Evolutionary conservation across 441 rosid species (phyloP).

Genomic region (Syzygium syzygioides): DNA sequence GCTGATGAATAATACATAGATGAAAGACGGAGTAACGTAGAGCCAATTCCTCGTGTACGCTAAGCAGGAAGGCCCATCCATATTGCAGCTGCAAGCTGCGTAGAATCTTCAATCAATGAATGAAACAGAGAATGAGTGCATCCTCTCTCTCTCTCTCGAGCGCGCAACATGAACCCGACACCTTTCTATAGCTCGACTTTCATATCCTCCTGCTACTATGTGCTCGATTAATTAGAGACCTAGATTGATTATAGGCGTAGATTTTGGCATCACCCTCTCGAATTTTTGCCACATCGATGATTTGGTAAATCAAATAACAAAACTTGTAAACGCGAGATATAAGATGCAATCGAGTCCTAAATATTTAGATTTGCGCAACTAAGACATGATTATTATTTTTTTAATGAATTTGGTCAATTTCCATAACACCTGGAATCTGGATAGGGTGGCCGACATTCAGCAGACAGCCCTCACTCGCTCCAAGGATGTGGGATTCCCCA

Average conservation of each 20-base stretch:
- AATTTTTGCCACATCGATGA: rapidly evolving
- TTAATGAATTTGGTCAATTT: background rate
- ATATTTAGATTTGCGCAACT: background rate
- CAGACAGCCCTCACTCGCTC: background rate
- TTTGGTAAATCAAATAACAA: background rate
- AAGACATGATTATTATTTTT: background rate
- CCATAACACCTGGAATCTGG: background rate
- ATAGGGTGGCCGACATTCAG: rapidly evolving
- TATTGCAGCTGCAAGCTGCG: background rate
- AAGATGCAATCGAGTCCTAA: background rate
- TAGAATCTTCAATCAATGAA: background rate
- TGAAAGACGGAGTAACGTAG: background rate
- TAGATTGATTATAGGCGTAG: background rate
- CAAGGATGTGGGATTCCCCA: background rate
- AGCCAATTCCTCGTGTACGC: rapidly evolving
- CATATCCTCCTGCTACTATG: background rate
- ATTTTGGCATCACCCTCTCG: rapidly evolving
- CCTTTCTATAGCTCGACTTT: background rate
- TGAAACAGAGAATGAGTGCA: background rate
- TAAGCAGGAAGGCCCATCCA: background rate
- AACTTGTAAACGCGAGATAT: background rate
- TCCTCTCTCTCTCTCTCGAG: background rate
- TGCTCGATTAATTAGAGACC: background rate
- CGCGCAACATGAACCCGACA: background rate
- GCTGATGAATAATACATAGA: background rate